phyloP scores from a whole-genome alignment of 345 rosid genomes.

The Ricinus communis region DNA sequence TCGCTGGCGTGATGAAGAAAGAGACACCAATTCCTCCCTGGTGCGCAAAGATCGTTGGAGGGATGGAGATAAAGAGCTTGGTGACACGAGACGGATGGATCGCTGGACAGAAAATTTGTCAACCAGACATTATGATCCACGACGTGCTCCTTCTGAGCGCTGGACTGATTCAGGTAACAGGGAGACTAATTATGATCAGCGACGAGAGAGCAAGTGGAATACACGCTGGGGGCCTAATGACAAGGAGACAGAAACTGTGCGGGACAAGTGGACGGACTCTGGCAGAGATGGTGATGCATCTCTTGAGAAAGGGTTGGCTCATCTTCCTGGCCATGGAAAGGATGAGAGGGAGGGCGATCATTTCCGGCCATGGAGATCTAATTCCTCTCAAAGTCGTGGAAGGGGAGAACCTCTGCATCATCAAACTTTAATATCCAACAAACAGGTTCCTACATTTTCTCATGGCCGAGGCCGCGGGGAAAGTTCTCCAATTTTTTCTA shows the following conservation, averaged over 20 bases:
- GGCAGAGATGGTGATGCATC: slow-evolving; percentile 64
- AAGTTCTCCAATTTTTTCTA: slow-evolving; percentile 45
- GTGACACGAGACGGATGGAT: slow-evolving; percentile 66
- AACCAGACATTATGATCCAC: slow-evolving; percentile 59
- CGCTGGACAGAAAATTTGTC: slow-evolving; percentile 74
- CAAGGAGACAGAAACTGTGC: slow-evolving; percentile 55
- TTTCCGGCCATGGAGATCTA: slow-evolving; percentile 80
- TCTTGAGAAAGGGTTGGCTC: slow-evolving; percentile 56
- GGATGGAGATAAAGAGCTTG: slow-evolving; percentile 73
- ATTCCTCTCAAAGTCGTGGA: slow-evolving; percentile 60
- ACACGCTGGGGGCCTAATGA: slow-evolving; percentile 95
- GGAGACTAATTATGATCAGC: slow-evolving; percentile 72
- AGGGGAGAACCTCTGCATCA: slow-evolving; percentile 71
- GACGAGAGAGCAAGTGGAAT: slow-evolving; percentile 98
- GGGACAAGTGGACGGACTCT: slow-evolving; percentile 59
- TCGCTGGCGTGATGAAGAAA: slow-evolving; percentile 97
- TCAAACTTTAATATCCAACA: slow-evolving; percentile 54
- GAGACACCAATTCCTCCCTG: slow-evolving; percentile 62
- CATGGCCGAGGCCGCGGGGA: slow-evolving; percentile 76
- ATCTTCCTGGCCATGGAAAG: slow-evolving; percentile 53
- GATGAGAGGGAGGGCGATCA: slow-evolving; percentile 67
- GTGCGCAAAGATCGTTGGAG: slow-evolving; percentile 78
- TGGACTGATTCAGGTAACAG: slow-evolving; percentile 76
- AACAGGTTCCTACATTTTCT: slow-evolving; percentile 58
- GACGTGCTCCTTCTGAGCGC: slow-evolving; percentile 72